Evolutionary conservation across 163 green algal species (phyloP).

Genomic region (Coccomyxa subellipsoidea): DNA sequence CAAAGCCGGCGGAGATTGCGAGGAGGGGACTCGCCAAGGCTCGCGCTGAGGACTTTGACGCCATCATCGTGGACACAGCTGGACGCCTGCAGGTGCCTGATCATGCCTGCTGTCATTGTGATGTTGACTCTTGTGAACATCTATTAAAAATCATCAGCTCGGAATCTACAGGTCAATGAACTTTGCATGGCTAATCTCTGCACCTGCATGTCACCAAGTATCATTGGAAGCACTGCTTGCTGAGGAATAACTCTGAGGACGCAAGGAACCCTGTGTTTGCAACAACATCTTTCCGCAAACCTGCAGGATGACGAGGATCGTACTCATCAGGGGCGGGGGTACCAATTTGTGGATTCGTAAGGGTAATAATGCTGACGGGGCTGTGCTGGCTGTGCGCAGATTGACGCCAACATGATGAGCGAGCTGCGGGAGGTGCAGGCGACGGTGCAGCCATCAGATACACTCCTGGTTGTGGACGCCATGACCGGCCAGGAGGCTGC

Average conservation of each 20-base stretch:
- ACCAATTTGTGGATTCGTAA: no score
- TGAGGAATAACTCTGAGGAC: no score
- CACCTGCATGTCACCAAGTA: neutral
- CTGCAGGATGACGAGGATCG: no score
- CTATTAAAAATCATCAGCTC: no score
- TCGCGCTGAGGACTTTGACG: conserved; percentile 62
- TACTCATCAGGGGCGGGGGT: no score
- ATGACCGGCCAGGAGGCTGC: conserved; percentile 97
- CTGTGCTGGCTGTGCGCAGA: conserved; percentile 42
- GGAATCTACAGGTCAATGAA: no score
- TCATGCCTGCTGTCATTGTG: no score
- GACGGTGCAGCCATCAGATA: conserved; percentile 81
- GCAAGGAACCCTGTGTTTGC: no score
- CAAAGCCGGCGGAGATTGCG: conserved; percentile 62
- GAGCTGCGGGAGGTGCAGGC: conserved; percentile 85
- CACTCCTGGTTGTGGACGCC: conserved; percentile 94
- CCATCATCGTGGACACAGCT: conserved; percentile 94
- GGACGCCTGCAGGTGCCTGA: conserved; percentile 73
- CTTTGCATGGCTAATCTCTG: neutral
- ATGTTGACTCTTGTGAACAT: no score
- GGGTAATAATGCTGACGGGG: no score
- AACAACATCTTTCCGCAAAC: no score
- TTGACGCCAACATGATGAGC: conserved; percentile 87
- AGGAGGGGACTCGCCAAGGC: conserved; percentile 59
- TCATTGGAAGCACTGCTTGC: no score